A percentile compares a stretch with the other conserved stretches of the same genome.
phyloP scores from a whole-genome alignment of 2,329 filamentous ascomycete species.

The Microdochium nivale region DNA sequence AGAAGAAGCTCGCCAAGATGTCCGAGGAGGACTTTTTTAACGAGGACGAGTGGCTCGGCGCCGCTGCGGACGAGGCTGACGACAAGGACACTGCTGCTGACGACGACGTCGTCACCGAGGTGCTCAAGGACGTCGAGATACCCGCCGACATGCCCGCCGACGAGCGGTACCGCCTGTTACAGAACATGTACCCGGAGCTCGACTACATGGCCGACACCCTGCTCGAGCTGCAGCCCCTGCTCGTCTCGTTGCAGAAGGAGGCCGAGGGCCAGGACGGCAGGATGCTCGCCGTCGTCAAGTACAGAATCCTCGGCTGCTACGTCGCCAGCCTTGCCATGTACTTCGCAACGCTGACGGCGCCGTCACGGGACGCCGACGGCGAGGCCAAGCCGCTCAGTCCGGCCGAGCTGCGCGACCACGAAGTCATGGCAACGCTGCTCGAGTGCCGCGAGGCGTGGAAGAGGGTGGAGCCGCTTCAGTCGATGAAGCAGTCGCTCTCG shows the following conservation, averaged over 20 bases:
- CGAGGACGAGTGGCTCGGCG: conserved; percentile 72
- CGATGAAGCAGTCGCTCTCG: conserved; percentile 20
- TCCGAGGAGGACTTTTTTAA: conserved; percentile 91
- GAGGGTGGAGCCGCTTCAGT: conserved; percentile 57
- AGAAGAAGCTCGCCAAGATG: conserved; percentile 86
- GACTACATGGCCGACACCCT: conserved; percentile 79
- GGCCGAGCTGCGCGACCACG: conserved; percentile 76
- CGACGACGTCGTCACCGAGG: conserved; percentile 62
- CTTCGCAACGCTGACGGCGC: conserved; percentile 84
- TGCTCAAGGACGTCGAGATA: conserved; percentile 77
- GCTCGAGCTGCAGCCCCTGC: conserved; percentile 57
- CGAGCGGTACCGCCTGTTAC: conserved; percentile 68
- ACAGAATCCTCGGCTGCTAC: conserved; percentile 77
- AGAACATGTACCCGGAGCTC: conserved; percentile 84
- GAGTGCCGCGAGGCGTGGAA: conserved; percentile 76
- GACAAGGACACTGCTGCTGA: conserved; percentile 39
- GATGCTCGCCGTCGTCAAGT: conserved; percentile 60
- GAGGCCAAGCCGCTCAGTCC: conserved; percentile 58
- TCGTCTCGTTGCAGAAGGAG: conserved; percentile 49
- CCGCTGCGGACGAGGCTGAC: conserved; percentile 34
- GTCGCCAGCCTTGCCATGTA: conserved; percentile 85
- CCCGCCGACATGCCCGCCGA: conserved; percentile 68
- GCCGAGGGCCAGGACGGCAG: conserved; percentile 42
- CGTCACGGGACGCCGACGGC: conserved; percentile 50
- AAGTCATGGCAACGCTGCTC: conserved; percentile 79